Percentiles rank a stretch among this genome's conserved stretches.
Conservation (phyloP, 2,329 filamentous ascomycete genomes). For the Pseudocercospora crystallina region DNA sequence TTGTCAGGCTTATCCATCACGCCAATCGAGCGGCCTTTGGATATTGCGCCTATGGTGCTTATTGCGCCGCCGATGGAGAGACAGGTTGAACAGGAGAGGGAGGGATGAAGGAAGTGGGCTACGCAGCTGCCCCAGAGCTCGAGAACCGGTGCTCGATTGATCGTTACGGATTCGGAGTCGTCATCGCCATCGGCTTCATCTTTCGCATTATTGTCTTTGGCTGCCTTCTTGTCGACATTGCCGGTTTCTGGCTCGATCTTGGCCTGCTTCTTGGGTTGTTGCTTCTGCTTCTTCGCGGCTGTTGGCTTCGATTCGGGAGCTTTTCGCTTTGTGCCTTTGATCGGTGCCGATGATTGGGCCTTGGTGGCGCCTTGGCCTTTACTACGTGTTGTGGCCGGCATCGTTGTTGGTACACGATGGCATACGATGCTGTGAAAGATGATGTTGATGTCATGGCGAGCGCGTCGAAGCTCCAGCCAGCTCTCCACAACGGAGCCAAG, state of each 20-base stretch:
- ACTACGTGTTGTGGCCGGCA: too few species aligned
- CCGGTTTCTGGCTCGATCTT: constrained; percentile 9
- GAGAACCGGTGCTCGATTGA: constrained; percentile 36
- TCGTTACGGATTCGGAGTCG: constrained; percentile 21
- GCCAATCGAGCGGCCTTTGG: constrained; percentile 36
- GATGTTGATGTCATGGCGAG: too few species aligned
- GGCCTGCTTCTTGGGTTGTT: constrained; percentile 2
- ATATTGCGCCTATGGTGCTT: constrained; percentile 32
- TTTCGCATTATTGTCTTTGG: not conserved
- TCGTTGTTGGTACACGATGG: too few species aligned
- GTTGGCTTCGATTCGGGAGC: constrained; percentile 1
- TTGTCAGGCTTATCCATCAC: constrained; percentile 27
- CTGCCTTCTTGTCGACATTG: not conserved
- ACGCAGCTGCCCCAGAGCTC: constrained; percentile 33
- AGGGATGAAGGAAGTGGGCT: constrained; percentile 29
- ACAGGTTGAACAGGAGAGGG: constrained; percentile 32
- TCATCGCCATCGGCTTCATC: constrained; percentile 2
- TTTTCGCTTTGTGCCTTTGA: constrained; percentile 10
- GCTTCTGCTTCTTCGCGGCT: constrained; percentile 15
- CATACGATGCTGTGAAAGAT: too few species aligned
- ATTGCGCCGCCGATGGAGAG: constrained; percentile 35
- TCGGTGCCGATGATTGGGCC: too few species aligned
- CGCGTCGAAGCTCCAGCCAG: too few species aligned
- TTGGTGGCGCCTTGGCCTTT: too few species aligned
- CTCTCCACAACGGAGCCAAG: too few species aligned